phyloP scores from a whole-genome alignment of 2,329 filamentous ascomycete species.

The Ophiocordyceps camponoti-saundersi region DNA sequence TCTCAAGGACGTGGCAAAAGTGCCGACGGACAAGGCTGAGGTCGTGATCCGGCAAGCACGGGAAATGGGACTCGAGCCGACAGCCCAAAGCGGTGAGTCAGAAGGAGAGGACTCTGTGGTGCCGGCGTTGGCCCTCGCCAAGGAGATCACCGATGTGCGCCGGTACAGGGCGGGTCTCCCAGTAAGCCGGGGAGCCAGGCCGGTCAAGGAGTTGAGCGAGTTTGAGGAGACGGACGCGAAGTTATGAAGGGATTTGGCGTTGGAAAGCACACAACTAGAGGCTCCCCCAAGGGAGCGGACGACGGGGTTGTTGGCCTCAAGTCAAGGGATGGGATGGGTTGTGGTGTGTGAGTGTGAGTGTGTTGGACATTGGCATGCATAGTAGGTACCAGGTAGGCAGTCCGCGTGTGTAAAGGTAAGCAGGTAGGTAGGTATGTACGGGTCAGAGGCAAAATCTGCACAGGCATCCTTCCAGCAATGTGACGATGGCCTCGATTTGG shows the following conservation, averaged over 20 bases:
- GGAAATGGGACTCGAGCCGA: conserved; percentile 23
- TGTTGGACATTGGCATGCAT: neutral
- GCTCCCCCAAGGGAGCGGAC: neutral
- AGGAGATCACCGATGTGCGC: conserved; percentile 60
- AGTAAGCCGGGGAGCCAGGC: conserved; percentile 54
- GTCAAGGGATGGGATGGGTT: no score
- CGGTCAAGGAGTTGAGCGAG: conserved; percentile 59
- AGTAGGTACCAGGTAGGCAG: no score
- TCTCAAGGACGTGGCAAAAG: conserved; percentile 26
- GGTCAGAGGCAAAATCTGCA: neutral
- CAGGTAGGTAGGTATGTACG: neutral
- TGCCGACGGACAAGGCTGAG: conserved; percentile 31
- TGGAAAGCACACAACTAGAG: neutral
- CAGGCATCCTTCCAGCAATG: neutral
- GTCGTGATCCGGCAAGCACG: conserved; percentile 27
- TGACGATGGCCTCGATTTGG: neutral
- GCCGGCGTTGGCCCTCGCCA: conserved; percentile 18
- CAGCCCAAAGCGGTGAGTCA: conserved; percentile 13
- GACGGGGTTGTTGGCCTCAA: neutral
- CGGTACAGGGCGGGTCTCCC: conserved; percentile 63
- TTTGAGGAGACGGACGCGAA: conserved; percentile 80
- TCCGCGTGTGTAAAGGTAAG: neutral
- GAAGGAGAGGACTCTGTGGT: conserved; percentile 24
- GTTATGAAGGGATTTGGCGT: conserved; percentile 28
- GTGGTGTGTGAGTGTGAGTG: no score